Evolutionary conservation across 2,329 filamentous ascomycete species (phyloP).

Genomic region (Malbranchea cinnamomea): DNA sequence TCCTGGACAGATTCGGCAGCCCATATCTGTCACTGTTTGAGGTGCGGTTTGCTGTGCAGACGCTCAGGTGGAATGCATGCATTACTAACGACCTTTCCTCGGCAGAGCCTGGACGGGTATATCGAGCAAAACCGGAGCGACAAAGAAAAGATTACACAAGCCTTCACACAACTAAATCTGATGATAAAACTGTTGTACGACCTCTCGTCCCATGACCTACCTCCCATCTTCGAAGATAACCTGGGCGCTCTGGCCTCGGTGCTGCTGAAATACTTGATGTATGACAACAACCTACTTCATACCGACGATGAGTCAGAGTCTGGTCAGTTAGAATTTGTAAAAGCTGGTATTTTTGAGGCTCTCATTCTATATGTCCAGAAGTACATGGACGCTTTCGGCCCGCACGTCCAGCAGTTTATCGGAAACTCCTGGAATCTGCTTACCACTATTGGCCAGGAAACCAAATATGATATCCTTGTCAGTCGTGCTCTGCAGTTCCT

Average conservation of each 20-base stretch:
- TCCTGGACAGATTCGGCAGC: constrained; percentile 66
- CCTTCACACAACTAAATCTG: constrained; percentile 74
- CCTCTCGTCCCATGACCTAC: constrained; percentile 91
- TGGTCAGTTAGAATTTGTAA: constrained; percentile 69
- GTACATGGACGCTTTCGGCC: constrained; percentile 84
- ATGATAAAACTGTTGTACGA: constrained; percentile 90
- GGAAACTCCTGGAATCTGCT: constrained; percentile 82
- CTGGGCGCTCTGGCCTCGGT: constrained; percentile 60
- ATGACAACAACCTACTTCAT: constrained; percentile 66
- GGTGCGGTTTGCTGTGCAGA: too few species aligned
- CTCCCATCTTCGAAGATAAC: constrained; percentile 86
- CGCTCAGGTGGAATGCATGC: too few species aligned
- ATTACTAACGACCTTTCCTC: too few species aligned
- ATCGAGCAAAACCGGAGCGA: constrained; percentile 64
- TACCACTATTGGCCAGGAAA: constrained; percentile 71
- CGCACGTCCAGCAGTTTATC: constrained; percentile 69
- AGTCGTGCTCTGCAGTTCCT: constrained; percentile 91
- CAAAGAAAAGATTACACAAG: constrained; percentile 56
- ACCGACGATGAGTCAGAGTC: constrained; percentile 84
- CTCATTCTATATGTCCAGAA: constrained; percentile 85
- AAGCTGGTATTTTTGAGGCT: constrained; percentile 84
- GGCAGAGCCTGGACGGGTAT: constrained; percentile 34
- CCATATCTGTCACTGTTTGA: constrained; percentile 71
- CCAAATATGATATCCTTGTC: constrained; percentile 86
- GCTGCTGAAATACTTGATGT: constrained; percentile 84